Evolutionary conservation across 1,284 basidiomycete species (phyloP).

Genomic region (Porphyrellus sp.): DNA sequence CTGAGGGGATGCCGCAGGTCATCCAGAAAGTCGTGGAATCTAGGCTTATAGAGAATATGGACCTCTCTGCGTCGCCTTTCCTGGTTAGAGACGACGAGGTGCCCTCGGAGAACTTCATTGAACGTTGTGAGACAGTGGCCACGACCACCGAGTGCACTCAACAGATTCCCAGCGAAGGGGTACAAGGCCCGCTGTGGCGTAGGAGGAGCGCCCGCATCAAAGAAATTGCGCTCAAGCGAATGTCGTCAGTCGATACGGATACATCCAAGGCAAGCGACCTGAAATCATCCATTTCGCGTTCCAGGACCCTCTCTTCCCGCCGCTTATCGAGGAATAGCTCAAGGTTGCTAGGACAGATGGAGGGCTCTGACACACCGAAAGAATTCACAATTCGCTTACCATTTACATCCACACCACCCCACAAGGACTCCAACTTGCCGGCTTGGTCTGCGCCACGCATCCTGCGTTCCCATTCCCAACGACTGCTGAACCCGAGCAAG

Average conservation of each 20-base stretch:
- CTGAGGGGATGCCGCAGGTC: neutral
- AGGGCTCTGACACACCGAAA: constrained; percentile 8
- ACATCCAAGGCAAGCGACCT: neutral
- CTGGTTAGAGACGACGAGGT: constrained; percentile 12
- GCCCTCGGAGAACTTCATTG: neutral
- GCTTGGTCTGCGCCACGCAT: constrained; percentile 26
- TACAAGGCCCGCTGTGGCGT: constrained; percentile 4
- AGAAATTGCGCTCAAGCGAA: constrained; percentile 18
- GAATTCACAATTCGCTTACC: constrained; percentile 27
- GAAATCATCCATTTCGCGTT: constrained; percentile 13
- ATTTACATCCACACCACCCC: constrained; percentile 22
- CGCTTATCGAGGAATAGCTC: neutral
- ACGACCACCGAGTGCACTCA: neutral
- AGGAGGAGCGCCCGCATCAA: constrained; percentile 32
- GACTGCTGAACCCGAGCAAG: constrained; percentile 3
- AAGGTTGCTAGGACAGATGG: neutral
- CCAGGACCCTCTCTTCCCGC: constrained; percentile 7
- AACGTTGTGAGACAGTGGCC: neutral
- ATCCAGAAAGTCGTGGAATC: constrained; percentile 12
- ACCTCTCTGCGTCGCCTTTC: constrained; percentile 30
- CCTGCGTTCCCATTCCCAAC: constrained; percentile 37
- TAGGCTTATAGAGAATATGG: constrained; percentile 28
- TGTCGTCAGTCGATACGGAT: constrained; percentile 2
- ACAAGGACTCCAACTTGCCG: neutral
- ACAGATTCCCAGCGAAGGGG: neutral